These are phyloP conservation scores for Oryza meyeriana DNA, from an alignment of 176 grass and related monocot species.

Conservation along the genomic window DNA sequence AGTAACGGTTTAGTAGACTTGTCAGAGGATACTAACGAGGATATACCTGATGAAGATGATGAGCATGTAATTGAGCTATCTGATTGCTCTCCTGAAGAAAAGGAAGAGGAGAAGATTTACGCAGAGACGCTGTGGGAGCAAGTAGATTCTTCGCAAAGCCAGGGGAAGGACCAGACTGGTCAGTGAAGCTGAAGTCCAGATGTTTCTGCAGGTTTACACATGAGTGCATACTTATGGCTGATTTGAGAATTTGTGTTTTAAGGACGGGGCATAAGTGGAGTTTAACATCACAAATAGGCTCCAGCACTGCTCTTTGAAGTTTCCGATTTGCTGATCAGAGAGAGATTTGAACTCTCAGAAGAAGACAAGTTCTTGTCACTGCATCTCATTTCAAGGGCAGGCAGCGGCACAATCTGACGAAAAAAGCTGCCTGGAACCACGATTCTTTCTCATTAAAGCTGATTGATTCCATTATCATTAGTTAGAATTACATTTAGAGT, in stretches of 20 bases:
- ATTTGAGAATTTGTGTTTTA: neutral
- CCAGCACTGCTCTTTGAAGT: constrained; percentile 3
- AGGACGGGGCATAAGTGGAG: neutral
- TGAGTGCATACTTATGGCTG: neutral
- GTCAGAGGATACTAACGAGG: constrained; percentile 53
- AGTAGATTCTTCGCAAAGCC: constrained; percentile 56
- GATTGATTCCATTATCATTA: constrained; percentile 6
- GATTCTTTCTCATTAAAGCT: neutral
- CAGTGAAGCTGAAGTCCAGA: neutral
- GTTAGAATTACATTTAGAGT: neutral
- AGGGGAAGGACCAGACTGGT: constrained; percentile 4
- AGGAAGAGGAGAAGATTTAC: constrained; percentile 69
- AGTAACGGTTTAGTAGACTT: constrained; percentile 21
- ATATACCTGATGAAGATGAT: constrained; percentile 55
- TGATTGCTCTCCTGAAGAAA: constrained; percentile 49
- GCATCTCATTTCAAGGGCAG: neutral
- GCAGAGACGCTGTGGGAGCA: constrained; percentile 75
- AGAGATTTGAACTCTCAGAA: constrained; percentile 5
- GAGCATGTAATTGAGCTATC: constrained; percentile 50
- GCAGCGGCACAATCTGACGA: neutral
- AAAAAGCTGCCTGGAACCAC: neutral
- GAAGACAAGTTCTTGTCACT: neutral
- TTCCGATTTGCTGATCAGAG: neutral
- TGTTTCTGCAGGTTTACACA: neutral
- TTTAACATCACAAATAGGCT: neutral